A percentile compares a stretch with the other conserved stretches of the same genome.
Evolutionary conservation across 225 moss, liverwort and hornwort species (phyloP).

Genomic region (Marchantia polymorpha): DNA sequence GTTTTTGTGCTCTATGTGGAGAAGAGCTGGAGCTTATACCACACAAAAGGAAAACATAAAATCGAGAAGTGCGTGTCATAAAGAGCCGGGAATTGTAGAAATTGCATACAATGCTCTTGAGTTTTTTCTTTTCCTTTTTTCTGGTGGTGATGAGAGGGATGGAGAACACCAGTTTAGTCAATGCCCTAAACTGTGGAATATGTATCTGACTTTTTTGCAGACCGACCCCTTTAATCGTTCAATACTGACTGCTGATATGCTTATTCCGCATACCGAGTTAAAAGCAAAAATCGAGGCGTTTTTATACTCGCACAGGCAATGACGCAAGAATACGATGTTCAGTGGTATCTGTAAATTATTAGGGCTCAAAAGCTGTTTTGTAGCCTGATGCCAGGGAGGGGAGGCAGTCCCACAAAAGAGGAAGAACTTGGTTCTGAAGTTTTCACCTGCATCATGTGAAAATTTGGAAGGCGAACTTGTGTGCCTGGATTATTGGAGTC

Average conservation of each 20-base stretch:
- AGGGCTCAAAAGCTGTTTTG: slow-evolving; percentile 11
- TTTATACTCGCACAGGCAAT: slow-evolving; percentile 59
- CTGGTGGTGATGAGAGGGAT: not conserved
- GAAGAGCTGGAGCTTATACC: no score
- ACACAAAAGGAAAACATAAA: no score
- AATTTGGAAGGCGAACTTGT: not conserved
- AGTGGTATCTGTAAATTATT: slow-evolving; percentile 30
- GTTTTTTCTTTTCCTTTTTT: not conserved
- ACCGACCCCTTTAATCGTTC: slow-evolving; percentile 99
- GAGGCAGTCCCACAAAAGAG: not conserved
- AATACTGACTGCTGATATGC: slow-evolving; percentile 87
- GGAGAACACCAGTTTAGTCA: not conserved
- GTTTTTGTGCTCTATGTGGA: no score
- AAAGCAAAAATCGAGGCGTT: slow-evolving; percentile 80
- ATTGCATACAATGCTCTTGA: not conserved
- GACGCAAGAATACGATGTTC: slow-evolving; percentile 9
- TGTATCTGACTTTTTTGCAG: slow-evolving; percentile 46
- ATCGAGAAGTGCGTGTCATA: no score
- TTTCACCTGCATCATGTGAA: slow-evolving; percentile 7
- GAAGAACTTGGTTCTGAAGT: slow-evolving; percentile 9
- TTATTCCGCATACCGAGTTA: slow-evolving; percentile 71
- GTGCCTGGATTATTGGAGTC: slow-evolving; percentile 8
- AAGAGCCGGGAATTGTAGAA: no score
- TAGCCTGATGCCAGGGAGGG: slow-evolving; percentile 5
- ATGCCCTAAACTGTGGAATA: not conserved